Evolutionary conservation across 345 rosid species (phyloP).

Genomic region (Brassica incana): DNA sequence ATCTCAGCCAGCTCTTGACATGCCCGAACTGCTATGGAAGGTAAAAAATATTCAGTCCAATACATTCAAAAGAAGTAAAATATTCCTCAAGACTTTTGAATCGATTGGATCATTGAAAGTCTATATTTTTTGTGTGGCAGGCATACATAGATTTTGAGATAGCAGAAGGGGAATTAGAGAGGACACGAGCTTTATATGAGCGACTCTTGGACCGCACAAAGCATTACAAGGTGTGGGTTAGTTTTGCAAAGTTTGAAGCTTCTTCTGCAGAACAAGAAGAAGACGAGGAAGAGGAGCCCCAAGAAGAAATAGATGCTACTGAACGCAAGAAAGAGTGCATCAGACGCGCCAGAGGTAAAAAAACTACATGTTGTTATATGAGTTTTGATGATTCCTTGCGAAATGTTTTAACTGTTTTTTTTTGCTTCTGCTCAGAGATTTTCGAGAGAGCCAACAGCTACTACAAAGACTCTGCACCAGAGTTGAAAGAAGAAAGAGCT

Average conservation of each 20-base stretch:
- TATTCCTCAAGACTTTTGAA: not conserved
- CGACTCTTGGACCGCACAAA: conserved; percentile 9
- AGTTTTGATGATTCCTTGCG: conserved; percentile 5
- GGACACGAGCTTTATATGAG: conserved; percentile 4
- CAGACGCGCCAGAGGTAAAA: not conserved
- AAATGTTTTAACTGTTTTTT: not conserved
- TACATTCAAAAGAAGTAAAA: not conserved
- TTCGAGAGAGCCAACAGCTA: conserved; percentile 5
- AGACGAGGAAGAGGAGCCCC: not conserved
- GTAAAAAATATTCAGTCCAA: not conserved
- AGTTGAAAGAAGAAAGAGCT: conserved; percentile 9
- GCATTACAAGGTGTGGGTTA: conserved; percentile 13
- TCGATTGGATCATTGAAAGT: not conserved
- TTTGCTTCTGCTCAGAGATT: not conserved
- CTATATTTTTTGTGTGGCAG: not conserved
- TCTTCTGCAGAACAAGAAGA: not conserved
- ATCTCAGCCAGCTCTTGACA: conserved; percentile 7
- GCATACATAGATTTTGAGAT: conserved; percentile 5
- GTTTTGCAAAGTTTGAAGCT: conserved; percentile 14
- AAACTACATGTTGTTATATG: not conserved
- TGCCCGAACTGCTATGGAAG: conserved; percentile 12
- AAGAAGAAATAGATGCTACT: not conserved
- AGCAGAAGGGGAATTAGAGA: not conserved
- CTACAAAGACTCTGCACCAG: conserved; percentile 7
- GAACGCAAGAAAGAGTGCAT: not conserved